Conservation (phyloP, 2,329 filamentous ascomycete species). For the Neocucurbitaria cava region DNA sequence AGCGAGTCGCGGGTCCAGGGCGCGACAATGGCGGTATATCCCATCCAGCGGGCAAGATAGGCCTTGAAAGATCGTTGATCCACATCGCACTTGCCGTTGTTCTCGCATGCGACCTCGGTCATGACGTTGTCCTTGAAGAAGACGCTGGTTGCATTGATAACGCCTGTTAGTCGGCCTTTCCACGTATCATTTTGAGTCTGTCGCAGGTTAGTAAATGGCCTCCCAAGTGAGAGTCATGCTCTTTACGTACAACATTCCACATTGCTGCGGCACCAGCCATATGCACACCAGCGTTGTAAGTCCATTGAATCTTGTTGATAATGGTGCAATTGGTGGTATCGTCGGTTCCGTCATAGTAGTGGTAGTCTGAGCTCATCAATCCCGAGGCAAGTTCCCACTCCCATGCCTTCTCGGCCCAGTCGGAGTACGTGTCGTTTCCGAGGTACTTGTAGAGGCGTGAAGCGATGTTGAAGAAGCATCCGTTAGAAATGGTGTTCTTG, state of each 20-base stretch:
- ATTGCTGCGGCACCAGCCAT: constrained; percentile 56
- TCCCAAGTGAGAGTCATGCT: neutral
- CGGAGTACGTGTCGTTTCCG: constrained; percentile 60
- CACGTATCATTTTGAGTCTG: constrained; percentile 45
- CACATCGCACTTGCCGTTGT: constrained; percentile 53
- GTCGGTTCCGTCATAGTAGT: constrained; percentile 56
- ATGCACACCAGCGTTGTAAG: constrained; percentile 56
- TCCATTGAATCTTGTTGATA: constrained; percentile 56
- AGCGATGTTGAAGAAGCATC: constrained; percentile 81
- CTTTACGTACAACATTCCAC: constrained; percentile 54
- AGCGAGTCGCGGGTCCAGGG: constrained; percentile 50
- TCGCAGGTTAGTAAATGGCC: constrained; percentile 12
- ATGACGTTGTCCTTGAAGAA: constrained; percentile 57
- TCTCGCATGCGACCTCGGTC: constrained; percentile 57
- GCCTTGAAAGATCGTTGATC: constrained; percentile 58
- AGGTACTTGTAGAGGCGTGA: constrained; percentile 76
- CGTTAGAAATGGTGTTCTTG: constrained; percentile 83
- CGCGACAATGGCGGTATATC: constrained; percentile 49
- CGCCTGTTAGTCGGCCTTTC: constrained; percentile 36
- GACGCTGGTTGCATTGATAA: constrained; percentile 49
- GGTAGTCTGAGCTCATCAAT: constrained; percentile 56
- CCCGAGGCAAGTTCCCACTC: constrained; percentile 59
- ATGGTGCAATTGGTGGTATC: constrained; percentile 52
- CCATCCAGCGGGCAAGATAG: constrained; percentile 54
- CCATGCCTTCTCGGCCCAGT: constrained; percentile 73